Base-by-base conservation (phyloP, 495 filamentous ascomycete genomes). In the Penicillium cinerascens region DNA sequence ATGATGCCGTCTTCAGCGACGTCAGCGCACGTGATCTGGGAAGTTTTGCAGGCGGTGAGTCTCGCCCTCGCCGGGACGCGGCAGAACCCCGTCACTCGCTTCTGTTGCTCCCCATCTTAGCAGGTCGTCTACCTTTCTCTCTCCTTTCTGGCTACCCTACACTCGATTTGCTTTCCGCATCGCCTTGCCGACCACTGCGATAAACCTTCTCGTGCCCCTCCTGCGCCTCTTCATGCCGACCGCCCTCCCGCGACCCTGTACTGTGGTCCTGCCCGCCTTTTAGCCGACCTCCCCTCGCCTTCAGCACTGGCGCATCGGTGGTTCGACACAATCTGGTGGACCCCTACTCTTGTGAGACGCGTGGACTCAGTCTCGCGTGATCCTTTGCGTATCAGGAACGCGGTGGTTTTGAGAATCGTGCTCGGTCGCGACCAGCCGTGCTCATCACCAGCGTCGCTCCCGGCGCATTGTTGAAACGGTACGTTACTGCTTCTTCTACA, bases 381-480 rank as follows among this genome's bases (percentile, higher is more conserved):
- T 36, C 6, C 15, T 25, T 23, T 38, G 47, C 41, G 43, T 49
- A 13, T 26, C 16, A 54, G 44, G 41, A 63, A 63, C 64, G 60
- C 64, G 59, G 59, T 67, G 60, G 61, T 52, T 56, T 47, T 56
- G 54, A 63, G 63, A 69, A 62, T 61, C 58, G 54, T 63, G 59
- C 62, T 70, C 63, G 66, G 63, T 71, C 67, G 69, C 70, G 69
- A 66, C 66, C 63, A 72, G 63, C 63, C 65, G 52, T 57, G 60
- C 56, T 65, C 61, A 61, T 57, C 48, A 63, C 68, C 52, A 58
- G 57, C 53, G 63, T 66, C 55, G 60, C 63, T 62, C 41, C 55
- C 64, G 69, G 72, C 72, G 72, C 72, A 75, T 75, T 71, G 65
- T 60, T 68, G 61, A 67, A 60, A 70, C 61, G 66, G 72, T 75